A percentile compares a stretch with the other conserved stretches of the same genome.
phyloP scores from a whole-genome alignment of 768 basidiomycete species.

The Pulveroboletus sp. region DNA sequence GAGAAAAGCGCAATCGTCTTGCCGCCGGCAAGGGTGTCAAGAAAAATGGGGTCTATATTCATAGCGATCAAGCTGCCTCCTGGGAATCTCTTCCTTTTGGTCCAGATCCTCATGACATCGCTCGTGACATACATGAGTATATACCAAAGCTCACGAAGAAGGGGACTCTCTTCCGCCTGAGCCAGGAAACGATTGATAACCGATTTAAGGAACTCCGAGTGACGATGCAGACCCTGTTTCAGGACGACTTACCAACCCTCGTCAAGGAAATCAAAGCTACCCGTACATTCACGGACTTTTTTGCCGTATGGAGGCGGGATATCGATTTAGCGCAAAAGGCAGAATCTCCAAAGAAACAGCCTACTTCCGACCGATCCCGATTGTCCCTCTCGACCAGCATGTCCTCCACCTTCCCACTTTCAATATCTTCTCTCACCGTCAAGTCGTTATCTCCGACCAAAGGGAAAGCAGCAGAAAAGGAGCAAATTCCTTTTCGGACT shows the following conservation, averaged over 20 bases:
- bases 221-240: slow-evolving; percentile 56
- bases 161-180: slow-evolving; percentile 67
- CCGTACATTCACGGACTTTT: slow-evolving; percentile 65
- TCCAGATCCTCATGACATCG: slow-evolving; percentile 70
- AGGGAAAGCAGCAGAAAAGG: slow-evolving; percentile 12
- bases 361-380: slow-evolving; percentile 28
- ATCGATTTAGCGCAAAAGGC: slow-evolving; percentile 51
- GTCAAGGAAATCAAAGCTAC: slow-evolving; percentile 60
- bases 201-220: slow-evolving; percentile 56
- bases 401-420: slow-evolving; percentile 51
- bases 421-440: slow-evolving; percentile 18
- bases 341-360: slow-evolving; percentile 13
- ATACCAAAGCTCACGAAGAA: slow-evolving; percentile 69
- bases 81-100: slow-evolving; percentile 84
- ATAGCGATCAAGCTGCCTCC: slow-evolving; percentile 70
- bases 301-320: slow-evolving; percentile 73
- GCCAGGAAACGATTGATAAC: slow-evolving; percentile 59
- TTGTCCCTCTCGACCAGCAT: slow-evolving; percentile 50
- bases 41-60: slow-evolving; percentile 62
- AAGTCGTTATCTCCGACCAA: slow-evolving; percentile 5
- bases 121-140: slow-evolving; percentile 60
- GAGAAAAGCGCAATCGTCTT: slow-evolving; percentile 64
- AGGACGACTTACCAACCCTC: slow-evolving; percentile 58
- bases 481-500: not conserved
- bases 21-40: slow-evolving; percentile 71